These are phyloP conservation scores for Pythium dissotocum DNA, from an alignment of 352 stramenopile genomes.

Conservation along the genomic window DNA sequence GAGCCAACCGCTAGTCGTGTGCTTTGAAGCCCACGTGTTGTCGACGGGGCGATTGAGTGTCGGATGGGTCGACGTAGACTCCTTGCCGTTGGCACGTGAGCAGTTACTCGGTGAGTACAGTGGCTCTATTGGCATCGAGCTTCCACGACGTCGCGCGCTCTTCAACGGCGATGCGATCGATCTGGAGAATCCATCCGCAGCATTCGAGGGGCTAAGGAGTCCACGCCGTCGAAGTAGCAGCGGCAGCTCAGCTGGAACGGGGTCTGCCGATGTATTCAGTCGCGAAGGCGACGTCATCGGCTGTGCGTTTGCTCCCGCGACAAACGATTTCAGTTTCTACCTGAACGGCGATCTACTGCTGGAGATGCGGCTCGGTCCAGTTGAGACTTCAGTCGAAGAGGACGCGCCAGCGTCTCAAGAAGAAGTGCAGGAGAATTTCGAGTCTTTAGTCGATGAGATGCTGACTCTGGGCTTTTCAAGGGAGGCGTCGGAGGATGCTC, in stretches of 20 bases:
- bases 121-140: conserved; percentile 48
- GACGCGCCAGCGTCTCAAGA: neutral
- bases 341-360: conserved; percentile 56
- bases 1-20: conserved; percentile 26
- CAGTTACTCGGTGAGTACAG: conserved; percentile 43
- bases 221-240: conserved; percentile 34
- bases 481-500: conserved; percentile 37
- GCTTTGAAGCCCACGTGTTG: conserved; percentile 57
- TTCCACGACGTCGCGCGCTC: conserved; percentile 35
- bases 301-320: conserved; percentile 38
- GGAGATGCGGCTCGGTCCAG: neutral
- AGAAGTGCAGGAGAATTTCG: conserved; percentile 31
- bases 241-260: conserved; percentile 22
- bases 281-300: conserved; percentile 58
- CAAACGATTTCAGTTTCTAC: conserved; percentile 49
- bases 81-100: conserved; percentile 14
- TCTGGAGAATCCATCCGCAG: neutral
- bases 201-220: conserved; percentile 30
- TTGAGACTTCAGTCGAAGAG: neutral
- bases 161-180: conserved; percentile 32
- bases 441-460: conserved; percentile 53
- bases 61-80: conserved; percentile 35
- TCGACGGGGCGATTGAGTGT: conserved; percentile 53
- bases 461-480: conserved; percentile 51
- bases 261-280: conserved; percentile 50